Evolutionary conservation across 768 basidiomycete species (phyloP), one percentile per base, ranked within the genome.

Genomic region (Roridomyces roridus): DNA sequence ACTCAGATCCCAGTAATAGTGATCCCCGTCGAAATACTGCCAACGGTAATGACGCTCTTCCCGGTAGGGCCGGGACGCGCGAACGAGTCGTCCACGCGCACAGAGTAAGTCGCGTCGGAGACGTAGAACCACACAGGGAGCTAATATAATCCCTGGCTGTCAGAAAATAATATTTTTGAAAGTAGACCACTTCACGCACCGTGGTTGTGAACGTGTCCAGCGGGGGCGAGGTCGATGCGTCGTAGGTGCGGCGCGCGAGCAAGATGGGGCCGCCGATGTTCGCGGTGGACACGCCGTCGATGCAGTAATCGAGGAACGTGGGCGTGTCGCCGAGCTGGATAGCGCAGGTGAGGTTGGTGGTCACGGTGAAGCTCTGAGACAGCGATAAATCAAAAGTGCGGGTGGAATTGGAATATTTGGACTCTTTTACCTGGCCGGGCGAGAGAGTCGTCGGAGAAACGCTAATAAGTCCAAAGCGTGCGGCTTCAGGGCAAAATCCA

Each of bases 271-370:
- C 60, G 17, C 24, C n/a, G 24, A 54, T 45, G 8, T 46, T 46
- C 17, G 36, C 28, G 20, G 31, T 23, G 7, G 51, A 44, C 1
- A 39, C 20, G 10, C 26, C 59, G 35, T 26, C 34, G 29, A 62
- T 53, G 18, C 45, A 53, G 25, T 62, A 62, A 29, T 62, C 55
- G 24, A 62, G 51, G 55, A 48, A 62, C 3, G 60, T 62, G 14
- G 60, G 60, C 15, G 55, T 62, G 42, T 62, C 40, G 21, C 35
- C 60, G 17, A 49, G n/a, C 46, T 62, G 51, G 42, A 62, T 20
- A 6, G 60, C 60, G 23, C 60, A 62, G 36, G 60, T 62, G 4
- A 62, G 47, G 37, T 62, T 49, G 23, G 55, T 28, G 18, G 41
- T 53, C 39, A 62, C 46, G 10, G 51, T 62, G 51, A 57, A 57